Base-by-base conservation (phyloP, 169 alveolate genomes). In the Plasmodium relictum region DNA sequence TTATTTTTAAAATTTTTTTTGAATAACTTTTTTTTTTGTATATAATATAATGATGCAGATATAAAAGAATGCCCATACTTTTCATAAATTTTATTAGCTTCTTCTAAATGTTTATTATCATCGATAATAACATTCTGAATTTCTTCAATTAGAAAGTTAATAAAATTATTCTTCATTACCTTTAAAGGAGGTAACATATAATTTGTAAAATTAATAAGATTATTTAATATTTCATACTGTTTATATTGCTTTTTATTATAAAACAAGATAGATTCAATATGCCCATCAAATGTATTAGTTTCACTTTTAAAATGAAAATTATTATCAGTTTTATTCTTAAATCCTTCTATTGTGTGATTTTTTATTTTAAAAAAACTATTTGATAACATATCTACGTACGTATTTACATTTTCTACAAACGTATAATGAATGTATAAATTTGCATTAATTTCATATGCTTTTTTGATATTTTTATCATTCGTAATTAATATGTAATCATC, bases 41-140 rank as follows among this genome's bases (percentile, higher is more conserved):
- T 85, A 85, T 85, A 85, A 45, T 85, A 59, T 85, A 85, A 65
- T n/a, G 92, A 48, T 14, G 92, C 92, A 8, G 92, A 85, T 39
- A 85, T 58, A 63, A 85, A 85, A 14, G 62, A 6, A 22, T 69
- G 73, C 12, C 87, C 92, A 70, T 85, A 85, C 37, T 85, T 70
- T 58, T 85, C 61, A 70, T 59, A 63, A 22, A 85, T 85, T 41
- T 70, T 58, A 42, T 70, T 18, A 18, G 92, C 92, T 50, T 85
- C 92, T 45, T 70, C 74, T 31, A 85, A 6, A 73, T 70, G 87
- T 42, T 85, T 70, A 45, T 44, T 22, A 73, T 59, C 86, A 48
- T 85, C 87, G 24, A 85, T 70, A 18, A 59, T 20, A 20, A 37
- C 86, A 71, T 45, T 73, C 37, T 56, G 18, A 42, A 85, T 85